Base-by-base conservation (phyloP, 2,329 filamentous ascomycete genomes). In the Cordyceps cateniannulata region DNA sequence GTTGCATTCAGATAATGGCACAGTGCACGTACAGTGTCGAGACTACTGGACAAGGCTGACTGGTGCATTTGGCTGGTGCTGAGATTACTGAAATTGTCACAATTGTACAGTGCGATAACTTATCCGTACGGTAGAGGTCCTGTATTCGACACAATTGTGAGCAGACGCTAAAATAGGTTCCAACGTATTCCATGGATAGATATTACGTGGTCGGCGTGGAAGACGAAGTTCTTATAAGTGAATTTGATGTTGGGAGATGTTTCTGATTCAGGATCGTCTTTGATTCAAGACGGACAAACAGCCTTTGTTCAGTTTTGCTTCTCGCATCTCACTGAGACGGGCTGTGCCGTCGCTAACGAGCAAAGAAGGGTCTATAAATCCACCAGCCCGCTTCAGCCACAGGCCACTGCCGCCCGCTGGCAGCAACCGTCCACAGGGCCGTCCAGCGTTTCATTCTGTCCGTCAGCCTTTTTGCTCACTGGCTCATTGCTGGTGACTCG, bases 401-500 rank as follows among this genome's bases (percentile, higher is more conserved):
- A n/a, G 18, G 16, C 18, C 32, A 49, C 48, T 44, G 29, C 35
- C 49, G 38, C 32, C 48, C 25, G 47, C 32, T 51, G n/a, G 9
- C 5, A 10, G 42, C 16, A 22, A 2, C 42, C n/a, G 42, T 20
- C 44, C 20, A 16, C 40, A 44, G 18, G 40, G 20, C 42, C n/a
- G n/a, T 20, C n/a, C 42, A 20, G 32, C 10, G 10, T 35, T 35
- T 35, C 32, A 29, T 5, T 29, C 27, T 8, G 27, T 29, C 8
- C 27, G 4, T 29, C 8, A 12, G 32, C 32, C 32, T 9, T 12
- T 35, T 9, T 35, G 32, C 32, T 35, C 57, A 38, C 59, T 60
- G 58, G 25, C 51, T 42, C 57, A 57, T 47, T 25, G 59, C 63
- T 56, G 63, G 68, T 71, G 69, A 71, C 69, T 68, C 53, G 66